Base-by-base conservation (phyloP, 768 basidiomycete species). In the Mycena haematopus region DNA sequence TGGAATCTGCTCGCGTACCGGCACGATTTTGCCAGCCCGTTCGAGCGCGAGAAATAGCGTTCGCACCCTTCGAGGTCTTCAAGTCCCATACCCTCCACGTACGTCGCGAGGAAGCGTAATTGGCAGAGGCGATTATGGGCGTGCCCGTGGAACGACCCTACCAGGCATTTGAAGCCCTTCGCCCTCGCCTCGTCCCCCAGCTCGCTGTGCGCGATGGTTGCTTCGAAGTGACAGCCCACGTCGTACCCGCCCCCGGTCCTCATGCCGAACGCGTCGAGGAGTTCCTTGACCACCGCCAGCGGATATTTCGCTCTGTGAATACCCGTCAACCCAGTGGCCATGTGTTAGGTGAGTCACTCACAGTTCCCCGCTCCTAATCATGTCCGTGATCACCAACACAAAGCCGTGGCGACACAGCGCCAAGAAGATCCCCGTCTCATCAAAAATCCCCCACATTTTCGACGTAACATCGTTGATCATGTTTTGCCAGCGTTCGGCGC, bases 331-430 rank as follows among this genome's bases (percentile, higher is more conserved):
- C 14, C 36, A 14, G 36, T 17, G 15, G 14, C 5, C 4, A 15
- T 10, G 14, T 10, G 14, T 15, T 13, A 15, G 36, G 36, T 13
- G 11, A 38, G 40, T 9, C 3, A 54, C 52, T 24, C 17, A 54
- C 52, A 54, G 24, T 15, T 54, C 52, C 2, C 71, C 69, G 31
- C 71, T 72, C 36, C 58, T 60, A 0, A 72, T 55, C 70, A 74
- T 74, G 44, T 74, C 69, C 2, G 53, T 62, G 0, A 67, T 60
- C 0, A 66, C 27, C 1, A 71, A 61, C 1, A 64, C 59, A 9
- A 72, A 68, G 0, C 70, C 68, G 58, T 74, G 73, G 0, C 65
- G 63, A 56, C 73, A 74, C 2, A 66, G 56, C 5, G 66, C 54
- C 2, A 72, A 29, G 35, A 72, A 74, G n/a, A 72, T 42, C 6